phyloP scores from a whole-genome alignment of 495 filamentous ascomycete genomes.

The Glonium stellatum region DNA sequence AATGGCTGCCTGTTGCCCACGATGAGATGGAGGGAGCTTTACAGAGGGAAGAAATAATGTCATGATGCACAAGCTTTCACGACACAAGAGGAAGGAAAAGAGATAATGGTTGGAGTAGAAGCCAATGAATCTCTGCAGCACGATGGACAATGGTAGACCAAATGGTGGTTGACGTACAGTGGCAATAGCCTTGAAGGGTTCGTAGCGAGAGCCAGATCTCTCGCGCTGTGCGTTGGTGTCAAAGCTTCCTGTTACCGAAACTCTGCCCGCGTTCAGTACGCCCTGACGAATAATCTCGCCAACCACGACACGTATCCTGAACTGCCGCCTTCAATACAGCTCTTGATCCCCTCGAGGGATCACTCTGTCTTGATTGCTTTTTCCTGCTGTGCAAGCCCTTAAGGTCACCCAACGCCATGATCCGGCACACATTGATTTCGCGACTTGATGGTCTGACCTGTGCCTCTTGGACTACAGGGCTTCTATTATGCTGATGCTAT shows the following conservation, averaged over 20 bases:
- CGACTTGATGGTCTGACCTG: constrained; percentile 72
- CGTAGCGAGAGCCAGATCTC: background rate
- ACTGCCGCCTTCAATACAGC: background rate
- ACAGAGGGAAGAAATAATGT: too few relatives aligned
- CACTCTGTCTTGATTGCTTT: background rate
- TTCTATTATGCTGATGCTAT: constrained; percentile 2
- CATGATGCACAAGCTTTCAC: too few relatives aligned
- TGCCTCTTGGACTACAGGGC: constrained; percentile 20
- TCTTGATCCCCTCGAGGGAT: background rate
- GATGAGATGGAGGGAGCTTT: too few relatives aligned
- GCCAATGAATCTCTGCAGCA: too few relatives aligned
- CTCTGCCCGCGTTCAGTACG: background rate
- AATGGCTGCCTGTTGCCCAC: too few relatives aligned
- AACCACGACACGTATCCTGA: constrained; percentile 4
- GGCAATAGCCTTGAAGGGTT: background rate
- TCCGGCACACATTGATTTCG: constrained; percentile 89
- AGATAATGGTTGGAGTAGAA: too few relatives aligned
- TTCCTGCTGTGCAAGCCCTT: too few relatives aligned
- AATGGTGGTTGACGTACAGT: too few relatives aligned
- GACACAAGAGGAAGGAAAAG: too few relatives aligned
- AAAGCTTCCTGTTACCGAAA: background rate
- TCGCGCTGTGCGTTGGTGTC: background rate
- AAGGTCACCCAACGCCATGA: constrained; percentile 53
- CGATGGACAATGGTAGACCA: too few relatives aligned
- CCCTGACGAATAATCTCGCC: background rate